Evolutionary conservation across 805 yeast species (phyloP), one percentile per base, ranked within the genome.

Genomic region (Yamadazyma ubonensis): DNA sequence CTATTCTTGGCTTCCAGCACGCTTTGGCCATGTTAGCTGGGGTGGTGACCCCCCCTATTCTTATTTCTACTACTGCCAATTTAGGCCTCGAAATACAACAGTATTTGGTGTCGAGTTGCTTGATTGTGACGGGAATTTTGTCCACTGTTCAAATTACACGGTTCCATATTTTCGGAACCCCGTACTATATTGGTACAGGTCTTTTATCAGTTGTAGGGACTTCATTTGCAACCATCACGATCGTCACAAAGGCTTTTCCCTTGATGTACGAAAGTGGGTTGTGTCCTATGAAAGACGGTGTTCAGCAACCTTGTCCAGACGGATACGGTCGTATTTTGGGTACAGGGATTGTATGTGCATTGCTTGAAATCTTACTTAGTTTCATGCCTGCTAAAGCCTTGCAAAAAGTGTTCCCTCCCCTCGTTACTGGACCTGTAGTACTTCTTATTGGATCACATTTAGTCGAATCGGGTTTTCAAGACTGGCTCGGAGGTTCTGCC

Each of bases 341-440:
- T 26, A 84, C 96, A 6, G 83, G 89, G n/a, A 72, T 77, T 27
- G 73, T 78, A 15, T 86, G 96, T 64, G 86, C 88, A 3, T 67
- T 90, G 26, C 54, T 89, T 15, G 95, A 86, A 68, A 71, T 90
- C 29, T 50, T 73, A 6, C 57, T 86, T 37, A 83, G 95, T 0
- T 89, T 90, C 59, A 59, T 83, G 50, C 96, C 97, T 8, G 79
- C 96, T 4, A 73, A 70, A 26, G 49, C 73, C 10, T 71, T 89
- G 49, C 88, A 85, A 59, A 79, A 71, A 44, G 54, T 86, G 25
- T 89, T 89, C 69, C 96, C 96, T 14, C 90, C 95, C 26, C 66
- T 87, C 38, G 96, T 90, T 45, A 89, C 96, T 20, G 96, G 96
- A 42, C 96, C 96, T 7, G 96, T 89, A 33, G 96, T 89, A 21